Evolutionary conservation across 1,139 yeast species (phyloP), one percentile per base, ranked within the genome.

Genomic region (Pneumocystis jirovecii): DNA sequence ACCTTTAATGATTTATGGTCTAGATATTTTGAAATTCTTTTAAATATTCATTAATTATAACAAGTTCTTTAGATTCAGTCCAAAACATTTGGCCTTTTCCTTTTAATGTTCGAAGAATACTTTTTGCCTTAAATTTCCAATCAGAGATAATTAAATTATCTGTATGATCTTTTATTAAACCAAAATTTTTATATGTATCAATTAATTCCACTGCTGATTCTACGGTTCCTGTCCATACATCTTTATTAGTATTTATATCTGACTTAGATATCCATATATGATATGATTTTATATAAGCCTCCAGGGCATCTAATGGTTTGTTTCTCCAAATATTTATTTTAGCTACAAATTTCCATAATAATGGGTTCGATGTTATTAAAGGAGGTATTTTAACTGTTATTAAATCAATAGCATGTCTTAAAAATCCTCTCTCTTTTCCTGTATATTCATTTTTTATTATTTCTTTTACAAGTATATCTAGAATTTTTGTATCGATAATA

Each of bases 291-390:
- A 90, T 97, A 70, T 87, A 86, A 71, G 90, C 85, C 50, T 87
- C 95, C 66, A 95, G 78, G 0, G 96, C 88, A 3, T 83, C 82
- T 96, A 97, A 89, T 25, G 96, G 96, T 70, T 82, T 83, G 65
- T 81, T 80, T 71, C 95, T 82, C 97, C 98, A 93, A 34, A 88
- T 73, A 72, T 90, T 91, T 12, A 90, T 96, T 70, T 83, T 82
- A 3, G 96, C 88, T 19, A 89, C 86, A 15, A 89, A 76, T 73
- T 89, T 83, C 96, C 97, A 93, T 65, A 89, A 79, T 72, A 89
- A 81, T 0, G 93, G 82, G 64, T 86, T 85, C 17, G 85, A 79
- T 17, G 86, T 86, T 65, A 89, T 84, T 15, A 88, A 83, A 19
- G 79, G 73, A 0, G 96, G 96, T 5, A 68, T 65, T 17, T 66